A percentile compares a stretch with the other conserved stretches of the same genome.
Conservation (phyloP, 805 yeast species). For the Grigorovia humatica region DNA sequence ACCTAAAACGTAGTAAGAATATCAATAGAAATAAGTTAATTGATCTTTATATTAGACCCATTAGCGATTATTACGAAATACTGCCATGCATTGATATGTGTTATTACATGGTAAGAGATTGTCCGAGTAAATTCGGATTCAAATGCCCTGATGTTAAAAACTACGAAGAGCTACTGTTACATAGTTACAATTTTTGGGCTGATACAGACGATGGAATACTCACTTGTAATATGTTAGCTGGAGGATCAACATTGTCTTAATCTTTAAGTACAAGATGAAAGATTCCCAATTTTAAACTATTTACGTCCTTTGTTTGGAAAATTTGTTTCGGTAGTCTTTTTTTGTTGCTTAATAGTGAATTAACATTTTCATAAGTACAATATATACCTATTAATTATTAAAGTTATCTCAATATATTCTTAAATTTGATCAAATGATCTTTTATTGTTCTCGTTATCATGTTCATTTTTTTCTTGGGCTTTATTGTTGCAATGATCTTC, state of each 20-base stretch:
- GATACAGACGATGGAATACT: conserved; percentile 12
- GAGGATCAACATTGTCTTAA: conserved; percentile 1
- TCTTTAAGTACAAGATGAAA: too few relatives aligned
- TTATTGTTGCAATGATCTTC: not conserved
- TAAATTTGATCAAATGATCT: not conserved
- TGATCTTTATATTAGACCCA: conserved; percentile 44
- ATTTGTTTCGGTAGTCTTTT: not conserved
- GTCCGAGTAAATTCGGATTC: conserved; percentile 72
- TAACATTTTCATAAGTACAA: not conserved
- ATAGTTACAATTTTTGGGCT: conserved; percentile 25
- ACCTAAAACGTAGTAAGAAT: conserved; percentile 35
- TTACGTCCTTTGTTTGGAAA: not conserved
- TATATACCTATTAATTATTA: not conserved
- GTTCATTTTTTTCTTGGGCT: not conserved
- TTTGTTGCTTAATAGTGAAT: not conserved
- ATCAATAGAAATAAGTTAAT: conserved; percentile 54
- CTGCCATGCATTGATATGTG: conserved; percentile 82
- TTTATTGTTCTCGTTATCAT: not conserved
- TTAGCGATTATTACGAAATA: conserved; percentile 58
- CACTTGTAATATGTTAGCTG: conserved; percentile 31
- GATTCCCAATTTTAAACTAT: too few relatives aligned
- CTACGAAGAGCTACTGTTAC: conserved; percentile 11
- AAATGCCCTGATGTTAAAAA: conserved; percentile 47
- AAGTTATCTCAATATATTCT: not conserved
- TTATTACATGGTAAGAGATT: conserved; percentile 64